These are phyloP conservation scores for Pezizomycotina sp. DNA, from an alignment of 2,329 filamentous ascomycete species.

Conservation along the genomic window DNA sequence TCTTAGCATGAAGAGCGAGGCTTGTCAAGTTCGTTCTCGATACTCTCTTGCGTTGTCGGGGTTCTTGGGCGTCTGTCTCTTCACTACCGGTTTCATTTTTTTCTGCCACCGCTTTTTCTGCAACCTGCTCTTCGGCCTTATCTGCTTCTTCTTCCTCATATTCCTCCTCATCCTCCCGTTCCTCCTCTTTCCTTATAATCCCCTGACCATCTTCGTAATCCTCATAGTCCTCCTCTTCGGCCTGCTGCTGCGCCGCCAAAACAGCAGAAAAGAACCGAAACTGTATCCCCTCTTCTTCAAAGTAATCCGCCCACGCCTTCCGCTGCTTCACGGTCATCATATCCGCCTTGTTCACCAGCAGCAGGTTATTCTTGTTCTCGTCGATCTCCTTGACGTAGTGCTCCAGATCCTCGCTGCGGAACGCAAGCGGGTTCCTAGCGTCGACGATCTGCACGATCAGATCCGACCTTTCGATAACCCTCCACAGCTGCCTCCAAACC, in stretches of 20 bases:
- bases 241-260: conserved; percentile 59
- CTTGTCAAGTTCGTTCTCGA: conserved; percentile 13
- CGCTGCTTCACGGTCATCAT: conserved; percentile 90
- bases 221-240: conserved; percentile 29
- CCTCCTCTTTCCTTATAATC: conserved; percentile 30
- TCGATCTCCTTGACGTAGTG: conserved; percentile 88
- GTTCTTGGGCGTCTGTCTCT: conserved; percentile 21
- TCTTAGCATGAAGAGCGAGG: conserved; percentile 4
- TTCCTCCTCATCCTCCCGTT: conserved; percentile 34
- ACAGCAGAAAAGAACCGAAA: conserved; percentile 95
- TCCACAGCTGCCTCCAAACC: conserved; percentile 95
- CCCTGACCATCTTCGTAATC: conserved; percentile 37
- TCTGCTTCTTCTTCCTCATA: conserved; percentile 27
- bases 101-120: conserved; percentile 30
- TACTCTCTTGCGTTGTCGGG: background rate
- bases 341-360: conserved; percentile 96
- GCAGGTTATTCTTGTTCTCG: conserved; percentile 68
- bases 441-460: conserved; percentile 96
- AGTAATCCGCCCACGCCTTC: conserved; percentile 69
- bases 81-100: too few relatives aligned
- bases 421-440: conserved; percentile 82
- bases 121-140: conserved; percentile 30
- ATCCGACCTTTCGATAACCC: conserved; percentile 92
- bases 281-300: conserved; percentile 61
- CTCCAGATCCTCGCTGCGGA: conserved; percentile 86